A percentile compares a stretch with the other conserved stretches of the same genome.
Evolutionary conservation across 352 stramenopile genomes (phyloP).

Genomic region (Phytopythium helicoides): DNA sequence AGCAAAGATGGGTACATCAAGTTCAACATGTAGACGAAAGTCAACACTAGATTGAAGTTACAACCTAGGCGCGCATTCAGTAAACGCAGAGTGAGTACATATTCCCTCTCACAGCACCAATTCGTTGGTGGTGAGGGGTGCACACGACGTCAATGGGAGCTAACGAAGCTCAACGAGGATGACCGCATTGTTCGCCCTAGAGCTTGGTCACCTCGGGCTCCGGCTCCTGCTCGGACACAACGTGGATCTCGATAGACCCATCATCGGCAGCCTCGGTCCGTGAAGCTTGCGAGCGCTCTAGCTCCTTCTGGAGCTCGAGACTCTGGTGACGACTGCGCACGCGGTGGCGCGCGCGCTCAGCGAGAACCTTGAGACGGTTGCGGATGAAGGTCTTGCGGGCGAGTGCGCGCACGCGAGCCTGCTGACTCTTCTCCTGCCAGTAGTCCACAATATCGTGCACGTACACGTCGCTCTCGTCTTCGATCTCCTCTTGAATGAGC

Average conservation of each 20-base stretch:
- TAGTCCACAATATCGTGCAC: constrained; percentile 57
- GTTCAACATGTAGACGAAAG: no score
- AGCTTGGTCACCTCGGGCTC: neutral
- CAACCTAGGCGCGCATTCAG: no score
- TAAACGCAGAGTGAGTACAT: no score
- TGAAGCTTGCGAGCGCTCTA: neutral
- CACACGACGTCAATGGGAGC: no score
- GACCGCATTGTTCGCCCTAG: neutral
- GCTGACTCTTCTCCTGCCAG: constrained; percentile 41
- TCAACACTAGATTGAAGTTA: no score
- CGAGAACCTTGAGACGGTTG: constrained; percentile 53
- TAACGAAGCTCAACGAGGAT: no score
- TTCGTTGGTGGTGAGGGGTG: no score
- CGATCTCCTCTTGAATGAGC: constrained; percentile 89
- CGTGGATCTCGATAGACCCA: constrained; percentile 3
- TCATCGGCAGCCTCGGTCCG: neutral
- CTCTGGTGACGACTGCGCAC: constrained; percentile 33
- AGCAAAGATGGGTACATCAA: no score
- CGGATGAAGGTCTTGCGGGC: constrained; percentile 37
- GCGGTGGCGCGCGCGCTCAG: constrained; percentile 44
- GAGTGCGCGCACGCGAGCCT: constrained; percentile 27
- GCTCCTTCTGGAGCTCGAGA: constrained; percentile 1
- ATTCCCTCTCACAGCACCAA: no score
- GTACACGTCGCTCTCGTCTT: constrained; percentile 85
- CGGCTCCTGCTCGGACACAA: constrained; percentile 1